Percentiles rank a stretch among this genome's conserved stretches.
phyloP scores from a whole-genome alignment of 2,329 filamentous ascomycete genomes.

The Epichloe bromicola region DNA sequence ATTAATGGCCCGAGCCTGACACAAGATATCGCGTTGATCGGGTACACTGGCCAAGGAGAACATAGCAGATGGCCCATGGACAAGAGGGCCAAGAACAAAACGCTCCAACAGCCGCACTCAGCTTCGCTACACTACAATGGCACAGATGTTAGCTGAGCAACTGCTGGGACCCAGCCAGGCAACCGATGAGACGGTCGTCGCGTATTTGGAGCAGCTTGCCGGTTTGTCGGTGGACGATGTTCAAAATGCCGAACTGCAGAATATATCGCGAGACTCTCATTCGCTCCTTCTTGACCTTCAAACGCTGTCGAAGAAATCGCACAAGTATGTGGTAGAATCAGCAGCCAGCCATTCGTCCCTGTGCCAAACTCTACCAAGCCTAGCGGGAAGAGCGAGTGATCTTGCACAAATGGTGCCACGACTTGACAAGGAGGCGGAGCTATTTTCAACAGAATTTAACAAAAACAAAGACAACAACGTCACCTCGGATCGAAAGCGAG shows the following conservation, averaged over 20 bases:
- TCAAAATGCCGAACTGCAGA: constrained; percentile 61
- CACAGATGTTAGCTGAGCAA: constrained; percentile 21
- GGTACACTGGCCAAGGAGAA: neutral
- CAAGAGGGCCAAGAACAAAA: neutral
- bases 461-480: constrained; percentile 57
- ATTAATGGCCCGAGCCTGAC: neutral
- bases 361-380: constrained; percentile 52
- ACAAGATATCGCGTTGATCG: neutral
- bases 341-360: constrained; percentile 66
- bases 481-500: constrained; percentile 62
- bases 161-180: constrained; percentile 19
- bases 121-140: constrained; percentile 15
- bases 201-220: constrained; percentile 67
- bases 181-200: constrained; percentile 40
- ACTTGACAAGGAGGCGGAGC: constrained; percentile 65
- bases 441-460: constrained; percentile 74
- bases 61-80: neutral
- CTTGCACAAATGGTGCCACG: constrained; percentile 62
- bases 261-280: constrained; percentile 69
- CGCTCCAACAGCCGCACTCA: neutral
- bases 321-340: constrained; percentile 72
- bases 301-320: constrained; percentile 75
- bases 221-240: constrained; percentile 65
- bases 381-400: constrained; percentile 52
- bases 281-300: constrained; percentile 74